These are phyloP conservation scores for Hortaea sp. DNA, from an alignment of 2,329 filamentous ascomycete genomes.

Conservation along the genomic window DNA sequence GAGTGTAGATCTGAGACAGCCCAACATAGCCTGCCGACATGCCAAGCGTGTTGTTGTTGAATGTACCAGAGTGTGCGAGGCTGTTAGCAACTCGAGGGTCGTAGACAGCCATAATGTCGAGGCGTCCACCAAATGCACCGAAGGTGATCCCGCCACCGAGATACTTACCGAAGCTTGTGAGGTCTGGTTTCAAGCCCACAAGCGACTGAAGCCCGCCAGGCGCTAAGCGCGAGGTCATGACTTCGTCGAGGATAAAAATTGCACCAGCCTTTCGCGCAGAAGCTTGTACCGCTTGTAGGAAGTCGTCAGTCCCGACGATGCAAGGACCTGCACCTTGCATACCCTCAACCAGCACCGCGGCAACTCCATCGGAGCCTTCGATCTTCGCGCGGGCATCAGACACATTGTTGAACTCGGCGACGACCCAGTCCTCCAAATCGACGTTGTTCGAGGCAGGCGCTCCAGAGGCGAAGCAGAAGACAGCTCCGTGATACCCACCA, in stretches of 20 bases:
- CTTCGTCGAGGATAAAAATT: slow-evolving; percentile 60
- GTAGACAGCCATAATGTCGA: slow-evolving; percentile 49
- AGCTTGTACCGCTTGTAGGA: slow-evolving; percentile 42
- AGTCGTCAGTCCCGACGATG: slow-evolving; percentile 39
- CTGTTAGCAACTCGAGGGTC: slow-evolving; percentile 36
- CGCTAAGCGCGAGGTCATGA: slow-evolving; percentile 55
- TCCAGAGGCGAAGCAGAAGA: slow-evolving; percentile 34
- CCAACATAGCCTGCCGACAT: slow-evolving; percentile 46
- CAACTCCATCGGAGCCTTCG: slow-evolving; percentile 30
- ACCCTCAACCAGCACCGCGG: slow-evolving; percentile 55
- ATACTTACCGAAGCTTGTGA: slow-evolving; percentile 57
- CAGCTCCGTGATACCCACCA: slow-evolving; percentile 46
- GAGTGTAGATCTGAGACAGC: slow-evolving; percentile 27
- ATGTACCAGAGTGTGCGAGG: slow-evolving; percentile 52
- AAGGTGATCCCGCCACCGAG: slow-evolving; percentile 57
- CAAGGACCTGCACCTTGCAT: slow-evolving; percentile 57
- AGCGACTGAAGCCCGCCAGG: slow-evolving; percentile 39
- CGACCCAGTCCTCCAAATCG: slow-evolving; percentile 42
- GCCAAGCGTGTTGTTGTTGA: slow-evolving; percentile 57
- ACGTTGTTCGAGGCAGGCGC: slow-evolving; percentile 25
- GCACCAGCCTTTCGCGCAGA: slow-evolving; percentile 41
- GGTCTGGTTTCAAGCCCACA: slow-evolving; percentile 43
- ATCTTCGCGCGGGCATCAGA: slow-evolving; percentile 23
- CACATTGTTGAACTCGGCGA: slow-evolving; percentile 54
- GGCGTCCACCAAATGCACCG: slow-evolving; percentile 54